Evolutionary conservation across 2,329 filamentous ascomycete genomes (phyloP).

Genomic region (Fusarium decemcellulare): DNA sequence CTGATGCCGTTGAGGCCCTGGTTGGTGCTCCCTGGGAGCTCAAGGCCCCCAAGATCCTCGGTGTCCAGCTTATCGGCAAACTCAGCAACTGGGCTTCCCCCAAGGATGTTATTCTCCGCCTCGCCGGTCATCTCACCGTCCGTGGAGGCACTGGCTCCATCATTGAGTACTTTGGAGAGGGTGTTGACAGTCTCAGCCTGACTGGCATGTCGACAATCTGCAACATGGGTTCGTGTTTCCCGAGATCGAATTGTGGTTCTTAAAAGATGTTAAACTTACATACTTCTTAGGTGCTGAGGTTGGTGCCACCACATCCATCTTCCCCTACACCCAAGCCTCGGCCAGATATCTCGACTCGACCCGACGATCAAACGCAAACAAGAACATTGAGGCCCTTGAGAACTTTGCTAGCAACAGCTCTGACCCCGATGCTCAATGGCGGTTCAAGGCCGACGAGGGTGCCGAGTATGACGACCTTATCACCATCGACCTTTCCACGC

Average conservation of each 20-base stretch:
- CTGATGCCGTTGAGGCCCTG: constrained; percentile 96
- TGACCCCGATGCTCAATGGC: constrained; percentile 66
- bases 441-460: constrained; percentile 82
- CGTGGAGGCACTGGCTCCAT: constrained; percentile 94
- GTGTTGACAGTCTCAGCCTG: constrained; percentile 88
- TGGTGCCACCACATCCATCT: constrained; percentile 94
- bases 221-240: constrained; percentile 77
- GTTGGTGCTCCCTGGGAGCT: constrained; percentile 98
- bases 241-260: background rate
- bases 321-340: constrained; percentile 91
- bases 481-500: constrained; percentile 93
- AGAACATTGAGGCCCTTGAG: constrained; percentile 74
- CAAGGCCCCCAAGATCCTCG: constrained; percentile 92
- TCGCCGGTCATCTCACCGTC: constrained; percentile 92
- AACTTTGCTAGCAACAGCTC: constrained; percentile 62
- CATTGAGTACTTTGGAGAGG: constrained; percentile 93
- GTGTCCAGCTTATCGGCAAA: constrained; percentile 86
- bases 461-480: constrained; percentile 97
- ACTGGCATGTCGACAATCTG: constrained; percentile 95
- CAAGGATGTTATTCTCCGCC: constrained; percentile 93
- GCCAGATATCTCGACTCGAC: constrained; percentile 90
- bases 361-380: constrained; percentile 74
- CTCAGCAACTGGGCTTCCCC: constrained; percentile 93
- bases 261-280: background rate
- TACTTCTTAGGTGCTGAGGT: constrained; percentile 72